Percentiles rank a stretch among this genome's conserved stretches.
Conservation (phyloP, 805 yeast species). For the Candida xiaguanensis region DNA sequence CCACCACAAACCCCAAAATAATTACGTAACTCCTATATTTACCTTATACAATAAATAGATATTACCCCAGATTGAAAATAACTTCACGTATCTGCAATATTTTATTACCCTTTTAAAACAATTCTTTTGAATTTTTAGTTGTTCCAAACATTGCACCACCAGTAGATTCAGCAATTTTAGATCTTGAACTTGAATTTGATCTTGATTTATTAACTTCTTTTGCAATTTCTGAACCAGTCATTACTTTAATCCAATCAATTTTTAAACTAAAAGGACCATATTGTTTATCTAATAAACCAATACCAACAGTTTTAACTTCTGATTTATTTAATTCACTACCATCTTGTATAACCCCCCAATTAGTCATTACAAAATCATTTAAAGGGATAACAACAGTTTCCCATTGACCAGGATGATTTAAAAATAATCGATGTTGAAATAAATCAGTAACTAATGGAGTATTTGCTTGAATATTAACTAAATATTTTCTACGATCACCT, state of each 20-base stretch:
- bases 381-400: conserved; percentile 78
- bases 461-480: conserved; percentile 79
- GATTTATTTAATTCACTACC: conserved; percentile 56
- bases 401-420: conserved; percentile 73
- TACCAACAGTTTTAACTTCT: conserved; percentile 67
- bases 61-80: too few species aligned
- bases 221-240: conserved; percentile 52
- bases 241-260: conserved; percentile 69
- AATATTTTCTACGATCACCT: conserved; percentile 69
- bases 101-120: too few species aligned
- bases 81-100: too few species aligned
- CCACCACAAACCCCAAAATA: too few species aligned
- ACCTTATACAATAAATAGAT: too few species aligned
- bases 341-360: conserved; percentile 63
- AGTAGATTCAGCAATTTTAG: conserved; percentile 5
- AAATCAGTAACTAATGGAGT: conserved; percentile 74
- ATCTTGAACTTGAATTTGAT: conserved; percentile 6
- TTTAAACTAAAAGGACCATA: conserved; percentile 72
- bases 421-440: conserved; percentile 76
- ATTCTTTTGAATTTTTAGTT: conserved; percentile 2
- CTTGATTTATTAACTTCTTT: conserved; percentile 34
- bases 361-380: conserved; percentile 76
- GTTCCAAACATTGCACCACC: conserved; percentile 8
- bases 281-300: conserved; percentile 73
- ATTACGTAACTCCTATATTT: too few species aligned